Evolutionary conservation across 2,329 filamentous ascomycete genomes (phyloP).

Genomic region (Thelonectria olida): DNA sequence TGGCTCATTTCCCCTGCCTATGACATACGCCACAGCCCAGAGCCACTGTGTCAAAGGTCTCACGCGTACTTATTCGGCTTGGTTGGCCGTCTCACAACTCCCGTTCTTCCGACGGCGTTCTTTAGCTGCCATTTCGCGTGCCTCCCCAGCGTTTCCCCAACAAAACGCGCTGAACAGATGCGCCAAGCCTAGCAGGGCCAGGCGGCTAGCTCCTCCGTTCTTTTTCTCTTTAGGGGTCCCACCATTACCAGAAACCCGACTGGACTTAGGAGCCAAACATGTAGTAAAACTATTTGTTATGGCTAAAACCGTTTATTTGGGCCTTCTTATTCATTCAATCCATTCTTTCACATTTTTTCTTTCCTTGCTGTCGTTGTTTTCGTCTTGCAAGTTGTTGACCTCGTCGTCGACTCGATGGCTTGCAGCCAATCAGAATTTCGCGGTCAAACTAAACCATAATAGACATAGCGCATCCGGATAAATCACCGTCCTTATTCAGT

Average conservation of each 20-base stretch:
- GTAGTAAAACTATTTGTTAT: too few species aligned
- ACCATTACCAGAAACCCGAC: neutral
- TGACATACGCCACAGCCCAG: slow-evolving; percentile 3
- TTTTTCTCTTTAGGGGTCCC: neutral
- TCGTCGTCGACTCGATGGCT: neutral
- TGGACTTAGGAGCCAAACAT: neutral
- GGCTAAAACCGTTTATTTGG: too few species aligned
- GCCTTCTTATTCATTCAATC: too few species aligned
- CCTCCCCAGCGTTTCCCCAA: slow-evolving; percentile 38
- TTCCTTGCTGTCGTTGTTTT: neutral
- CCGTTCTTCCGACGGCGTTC: neutral
- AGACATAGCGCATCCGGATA: too few species aligned
- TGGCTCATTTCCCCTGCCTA: slow-evolving; percentile 1
- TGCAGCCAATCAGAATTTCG: neutral
- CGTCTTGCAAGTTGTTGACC: neutral
- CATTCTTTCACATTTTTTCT: too few species aligned
- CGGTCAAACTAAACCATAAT: neutral
- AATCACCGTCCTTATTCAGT: neutral
- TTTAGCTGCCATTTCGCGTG: slow-evolving; percentile 9
- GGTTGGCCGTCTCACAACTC: slow-evolving; percentile 24
- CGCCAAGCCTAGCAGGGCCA: slow-evolving; percentile 26
- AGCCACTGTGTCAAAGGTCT: neutral
- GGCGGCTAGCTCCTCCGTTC: neutral
- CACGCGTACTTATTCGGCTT: neutral
- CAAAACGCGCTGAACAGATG: slow-evolving; percentile 34